Evolutionary conservation across 345 rosid species (phyloP), one percentile per base, ranked within the genome.

Genomic region (Conringia planisiliqua): DNA sequence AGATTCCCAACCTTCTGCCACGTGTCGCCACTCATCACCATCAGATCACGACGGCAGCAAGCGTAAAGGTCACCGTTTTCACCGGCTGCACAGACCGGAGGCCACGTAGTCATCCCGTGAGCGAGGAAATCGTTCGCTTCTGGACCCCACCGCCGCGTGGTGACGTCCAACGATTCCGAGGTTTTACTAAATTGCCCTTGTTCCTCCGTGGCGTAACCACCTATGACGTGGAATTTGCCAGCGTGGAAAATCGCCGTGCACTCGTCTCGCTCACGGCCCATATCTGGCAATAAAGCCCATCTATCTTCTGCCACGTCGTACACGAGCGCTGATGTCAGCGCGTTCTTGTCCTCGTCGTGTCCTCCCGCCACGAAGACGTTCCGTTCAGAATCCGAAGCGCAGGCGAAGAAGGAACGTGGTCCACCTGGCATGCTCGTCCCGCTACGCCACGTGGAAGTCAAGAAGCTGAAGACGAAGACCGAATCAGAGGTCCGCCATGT

Each of bases 361-460:
- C 98, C 97, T 0, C 98, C 97, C 0, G 89, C 90, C 9, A 93
- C 87, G 26, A 78, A 82, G 48, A 91, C 91, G 81, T 7, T 74
- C 84, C 85, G 86, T 29, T 75, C 70, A 13, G 61, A 68, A 62
- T 91, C 97, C 4, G 98, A 87, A 9, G 85, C 84, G 42, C 91
- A 86, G 1, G 89, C 95, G 46, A 88, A 91, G 54, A 89, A 80
- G 4, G 84, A 78, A 26, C 98, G 84, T 38, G 77, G 55, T 10
- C 61, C 80, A 51, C 91, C 95, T 1, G 97, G 96, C 86, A 94
- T 88, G 46, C 84, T 84, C 3, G 63, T 43, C 47, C 96, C 97
- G 0, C 73, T 72, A 1, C 91, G 85, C 98, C 98, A 93, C 59
- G 51, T 75, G 38, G 77, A 86, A 0, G 86, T 75, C 42, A 86